Evolutionary conservation across 2,329 filamentous ascomycete species (phyloP), one percentile per base, ranked within the genome.

Genomic region (Graphiopsis chlorocephala): DNA sequence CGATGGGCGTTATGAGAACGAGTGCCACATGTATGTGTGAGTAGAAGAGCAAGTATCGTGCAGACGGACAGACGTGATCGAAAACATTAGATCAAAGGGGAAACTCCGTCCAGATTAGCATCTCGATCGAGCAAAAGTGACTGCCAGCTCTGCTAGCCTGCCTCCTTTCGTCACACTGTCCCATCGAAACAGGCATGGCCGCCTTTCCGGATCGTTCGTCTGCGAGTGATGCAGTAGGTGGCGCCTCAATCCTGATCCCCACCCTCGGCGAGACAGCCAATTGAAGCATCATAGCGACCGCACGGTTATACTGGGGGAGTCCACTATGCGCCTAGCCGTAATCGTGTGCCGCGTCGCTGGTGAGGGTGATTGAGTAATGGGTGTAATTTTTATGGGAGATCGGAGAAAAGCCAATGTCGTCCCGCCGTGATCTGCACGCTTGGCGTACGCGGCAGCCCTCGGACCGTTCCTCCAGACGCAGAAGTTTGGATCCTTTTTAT

Each of bases 271-370:
- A 20, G 25, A 35, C 11, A 48, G 48, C 60, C 48, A 62, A 62
- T 62, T 62, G 33, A 4, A 26, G 60, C 29, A 28, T 31, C 3
- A 10, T 55, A 35, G 23, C 48, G 48, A 33, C 25, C 48, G 60
- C 60, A 62, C 60, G 60, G 60, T 11, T 26, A 38, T 53, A 62
- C 31, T 62, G 47, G 48, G 48, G 47, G 25, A 45, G 23, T 38
- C 53, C 29, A 38, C 53, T 20, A 38, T 38, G 14, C 12, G 20
- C 29, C 5, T 38, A 23, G 53, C 53, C 31, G 53, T 56, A 20
- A 14, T 10, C 48, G 48, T 28, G 15, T 29, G 25, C 50, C 50
- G 25, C 31, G 26, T 31, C 17, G n/a, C 29, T 28, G 50, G 26
- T 12, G 15, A 6, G 5, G 50, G 26, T 4, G 31, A 31, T 56